Evolutionary conservation across 805 yeast genomes (phyloP), one percentile per base, ranked within the genome.

Genomic region (Kurtzmaniella fragi): DNA sequence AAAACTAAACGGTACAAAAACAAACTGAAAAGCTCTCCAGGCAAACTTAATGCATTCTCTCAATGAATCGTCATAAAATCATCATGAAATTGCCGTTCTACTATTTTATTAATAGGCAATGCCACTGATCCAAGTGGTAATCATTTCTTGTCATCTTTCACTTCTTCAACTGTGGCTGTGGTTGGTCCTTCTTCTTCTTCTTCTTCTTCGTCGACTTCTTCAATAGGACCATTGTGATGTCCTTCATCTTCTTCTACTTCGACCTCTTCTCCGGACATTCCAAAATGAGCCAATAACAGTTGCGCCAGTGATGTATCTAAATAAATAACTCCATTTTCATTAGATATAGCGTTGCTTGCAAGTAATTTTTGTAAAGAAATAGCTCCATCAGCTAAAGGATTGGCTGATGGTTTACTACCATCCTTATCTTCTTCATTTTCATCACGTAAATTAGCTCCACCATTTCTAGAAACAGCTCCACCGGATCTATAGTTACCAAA

Each of bases 291-390:
- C 52, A 81, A 64, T 50, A 80, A 73, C n/a, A 81, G 77, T 42
- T 78, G 77, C 17, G 84, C 75, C 9, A 81, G 71, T 28, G 81
- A 64, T 6, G 80, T 78, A 51, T 80, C 83, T 46, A 80, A 69
- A 54, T 79, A 80, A 38, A 80, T 75, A 20, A 80, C 82, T 32
- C 84, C 84, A 52, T 80, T 77, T 46, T 76, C 77, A 41, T 77
- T 76, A 35, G 79, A 71, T 41, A 75, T 66, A 35, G 73, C 75
- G 43, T 75, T 73, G 37, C 66, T 61, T 35, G 71, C 67, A 48
- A 68, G 63, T 44, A 69, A 60, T 45, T 64, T 64, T 51, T 68
- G 73, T 42, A 69, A 64, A 14, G 72, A 65, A 31, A 68, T 63
- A 39, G 71, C 69, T 5, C 71, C 70, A 38, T 56, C 59, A 36